Evolutionary conservation across 2,329 filamentous ascomycete species (phyloP).

Genomic region (Albophoma yamanashiensis): DNA sequence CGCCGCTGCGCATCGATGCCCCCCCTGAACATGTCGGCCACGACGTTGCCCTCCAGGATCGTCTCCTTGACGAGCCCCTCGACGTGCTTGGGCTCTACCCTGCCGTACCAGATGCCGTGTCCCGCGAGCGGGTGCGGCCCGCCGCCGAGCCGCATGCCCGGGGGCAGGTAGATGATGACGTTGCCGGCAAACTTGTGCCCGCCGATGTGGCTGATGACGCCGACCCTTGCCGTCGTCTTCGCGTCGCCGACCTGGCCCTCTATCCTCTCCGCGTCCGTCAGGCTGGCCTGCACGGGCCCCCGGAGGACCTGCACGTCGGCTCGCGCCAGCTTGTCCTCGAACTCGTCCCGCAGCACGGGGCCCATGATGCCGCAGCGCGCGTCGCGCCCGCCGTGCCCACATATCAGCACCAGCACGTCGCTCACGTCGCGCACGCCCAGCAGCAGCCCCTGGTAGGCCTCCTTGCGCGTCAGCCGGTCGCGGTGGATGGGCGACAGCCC

Average conservation of each 20-base stretch:
- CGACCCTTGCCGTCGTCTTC: slow-evolving; percentile 45
- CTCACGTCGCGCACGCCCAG: slow-evolving; percentile 48
- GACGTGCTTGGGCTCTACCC: slow-evolving; percentile 65
- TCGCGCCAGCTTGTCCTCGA: slow-evolving; percentile 46
- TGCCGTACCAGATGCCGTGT: slow-evolving; percentile 72
- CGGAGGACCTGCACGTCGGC: slow-evolving; percentile 37
- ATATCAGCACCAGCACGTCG: slow-evolving; percentile 72
- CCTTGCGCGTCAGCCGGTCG: slow-evolving; percentile 39
- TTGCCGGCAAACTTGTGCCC: slow-evolving; percentile 84
- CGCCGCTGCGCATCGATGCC: slow-evolving; percentile 47
- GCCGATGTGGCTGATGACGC: slow-evolving; percentile 67
- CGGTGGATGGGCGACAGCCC: slow-evolving; percentile 46
- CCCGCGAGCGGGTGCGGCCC: slow-evolving; percentile 50
- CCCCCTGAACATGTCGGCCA: slow-evolving; percentile 62
- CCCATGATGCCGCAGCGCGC: slow-evolving; percentile 72
- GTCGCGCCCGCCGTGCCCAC: slow-evolving; percentile 77
- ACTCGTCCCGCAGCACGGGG: slow-evolving; percentile 60
- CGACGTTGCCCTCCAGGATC: slow-evolving; percentile 52
- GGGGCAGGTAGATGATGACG: slow-evolving; percentile 70
- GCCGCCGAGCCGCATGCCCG: slow-evolving; percentile 29
- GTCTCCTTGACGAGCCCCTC: slow-evolving; percentile 68
- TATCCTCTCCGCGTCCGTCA: slow-evolving; percentile 7
- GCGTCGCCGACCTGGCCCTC: slow-evolving; percentile 5
- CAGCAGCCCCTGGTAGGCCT: slow-evolving; percentile 39
- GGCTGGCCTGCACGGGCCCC: slow-evolving; percentile 29